Conservation (phyloP, 495 filamentous ascomycete species). For the Tuber indicum region DNA sequence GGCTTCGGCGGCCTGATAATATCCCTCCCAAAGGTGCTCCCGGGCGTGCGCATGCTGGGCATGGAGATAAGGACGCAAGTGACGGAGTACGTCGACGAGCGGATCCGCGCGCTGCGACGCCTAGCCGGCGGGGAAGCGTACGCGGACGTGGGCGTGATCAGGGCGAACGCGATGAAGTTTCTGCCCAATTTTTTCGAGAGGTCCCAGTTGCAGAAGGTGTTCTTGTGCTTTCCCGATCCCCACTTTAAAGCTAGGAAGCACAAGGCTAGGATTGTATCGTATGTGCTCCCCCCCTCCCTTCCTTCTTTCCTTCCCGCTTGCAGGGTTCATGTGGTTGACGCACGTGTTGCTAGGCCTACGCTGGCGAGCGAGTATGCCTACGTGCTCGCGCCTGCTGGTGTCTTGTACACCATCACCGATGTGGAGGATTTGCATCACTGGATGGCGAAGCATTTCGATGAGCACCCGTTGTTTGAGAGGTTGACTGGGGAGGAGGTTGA, state of each 20-base stretch:
- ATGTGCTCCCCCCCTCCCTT: background rate
- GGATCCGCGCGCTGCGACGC: conserved; percentile 73
- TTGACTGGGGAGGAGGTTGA: conserved; percentile 61
- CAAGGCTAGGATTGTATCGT: conserved; percentile 85
- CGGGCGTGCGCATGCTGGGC: conserved; percentile 74
- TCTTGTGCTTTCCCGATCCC: conserved; percentile 96
- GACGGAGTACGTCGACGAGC: conserved; percentile 76
- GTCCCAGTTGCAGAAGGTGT: conserved; percentile 57
- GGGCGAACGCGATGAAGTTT: conserved; percentile 97
- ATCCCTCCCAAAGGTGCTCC: conserved; percentile 72
- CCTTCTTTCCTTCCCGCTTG: background rate
- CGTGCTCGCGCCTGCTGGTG: conserved; percentile 70
- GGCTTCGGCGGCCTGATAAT: conserved; percentile 89
- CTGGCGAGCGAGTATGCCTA: conserved; percentile 92
- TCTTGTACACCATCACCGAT: conserved; percentile 93
- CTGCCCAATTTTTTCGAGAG: conserved; percentile 87
- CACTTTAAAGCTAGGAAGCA: conserved; percentile 98
- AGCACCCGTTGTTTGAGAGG: conserved; percentile 60
- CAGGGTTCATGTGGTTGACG: conserved; percentile 6
- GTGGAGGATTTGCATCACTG: conserved; percentile 89
- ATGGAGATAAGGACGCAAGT: conserved; percentile 90
- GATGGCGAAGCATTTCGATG: conserved; percentile 80
- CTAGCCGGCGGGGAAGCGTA: conserved; percentile 50
- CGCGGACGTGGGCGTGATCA: conserved; percentile 77
- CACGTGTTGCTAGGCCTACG: conserved; percentile 47